phyloP scores from a whole-genome alignment of 2,329 filamentous ascomycete genomes.

The Arthrinium puccinioides region DNA sequence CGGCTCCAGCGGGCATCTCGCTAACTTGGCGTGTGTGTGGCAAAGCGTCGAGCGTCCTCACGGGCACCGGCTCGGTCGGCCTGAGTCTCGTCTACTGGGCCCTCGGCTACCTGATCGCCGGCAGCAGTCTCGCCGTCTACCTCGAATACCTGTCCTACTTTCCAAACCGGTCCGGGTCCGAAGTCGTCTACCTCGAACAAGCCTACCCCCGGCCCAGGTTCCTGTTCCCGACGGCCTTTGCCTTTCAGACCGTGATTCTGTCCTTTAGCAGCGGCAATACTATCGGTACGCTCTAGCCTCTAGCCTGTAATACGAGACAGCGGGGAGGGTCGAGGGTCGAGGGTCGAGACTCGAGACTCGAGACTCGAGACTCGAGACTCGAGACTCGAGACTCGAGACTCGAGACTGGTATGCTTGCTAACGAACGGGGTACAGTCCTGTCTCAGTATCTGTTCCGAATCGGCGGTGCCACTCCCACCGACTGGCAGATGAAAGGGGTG shows the following conservation, averaged over 20 bases:
- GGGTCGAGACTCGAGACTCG: too few relatives aligned
- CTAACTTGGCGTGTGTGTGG: conserved; percentile 1
- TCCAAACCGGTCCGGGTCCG: conserved; percentile 56
- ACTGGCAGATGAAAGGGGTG: conserved; percentile 6
- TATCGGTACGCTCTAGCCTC: conserved; percentile 41
- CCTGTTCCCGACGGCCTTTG: conserved; percentile 58
- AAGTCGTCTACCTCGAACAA: conserved; percentile 64
- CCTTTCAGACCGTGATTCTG: conserved; percentile 54
- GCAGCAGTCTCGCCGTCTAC: conserved; percentile 49
- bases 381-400: too few relatives aligned
- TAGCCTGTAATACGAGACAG: too few relatives aligned
- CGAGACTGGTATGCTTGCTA: too few relatives aligned
- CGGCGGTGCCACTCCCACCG: background rate
- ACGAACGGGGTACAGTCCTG: background rate
- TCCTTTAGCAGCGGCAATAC: conserved; percentile 62
- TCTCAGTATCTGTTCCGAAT: conserved; percentile 4
- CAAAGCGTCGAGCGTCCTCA: conserved; percentile 39
- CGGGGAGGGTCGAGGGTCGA: too few relatives aligned
- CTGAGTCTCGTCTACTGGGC: conserved; percentile 58
- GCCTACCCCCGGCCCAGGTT: conserved; percentile 57
- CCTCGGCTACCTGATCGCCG: conserved; percentile 52
- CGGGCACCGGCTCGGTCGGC: conserved; percentile 53
- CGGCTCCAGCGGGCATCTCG: background rate
- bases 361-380: too few relatives aligned
- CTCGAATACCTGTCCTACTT: conserved; percentile 60